Evolutionary conservation across 2,329 filamentous ascomycete genomes (phyloP).

Genomic region (Aspergillus ochraceus): DNA sequence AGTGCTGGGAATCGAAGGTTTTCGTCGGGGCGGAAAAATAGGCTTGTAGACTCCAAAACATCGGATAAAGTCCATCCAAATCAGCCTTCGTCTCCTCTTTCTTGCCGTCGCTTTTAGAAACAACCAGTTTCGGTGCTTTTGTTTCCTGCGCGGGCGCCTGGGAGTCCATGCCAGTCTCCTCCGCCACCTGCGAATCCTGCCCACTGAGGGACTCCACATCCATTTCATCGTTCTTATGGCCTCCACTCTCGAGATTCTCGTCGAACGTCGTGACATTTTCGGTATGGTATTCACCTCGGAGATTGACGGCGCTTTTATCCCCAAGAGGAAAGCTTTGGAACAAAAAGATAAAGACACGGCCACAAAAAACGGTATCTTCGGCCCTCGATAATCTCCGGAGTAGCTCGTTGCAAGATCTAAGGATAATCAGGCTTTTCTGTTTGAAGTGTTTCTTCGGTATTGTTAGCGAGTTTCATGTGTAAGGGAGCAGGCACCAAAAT

Average conservation of each 20-base stretch:
- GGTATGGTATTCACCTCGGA: conserved; percentile 91
- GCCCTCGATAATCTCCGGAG: conserved; percentile 91
- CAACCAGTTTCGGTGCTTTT: conserved; percentile 27
- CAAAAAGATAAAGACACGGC: conserved; percentile 95
- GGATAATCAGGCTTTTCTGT: conserved; percentile 81
- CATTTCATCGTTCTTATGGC: conserved; percentile 56
- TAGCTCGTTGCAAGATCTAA: conserved; percentile 94
- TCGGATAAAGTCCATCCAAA: conserved; percentile 74
- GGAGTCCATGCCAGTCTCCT: conserved; percentile 23
- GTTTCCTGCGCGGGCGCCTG: conserved; percentile 15
- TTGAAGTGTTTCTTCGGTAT: conserved; percentile 63
- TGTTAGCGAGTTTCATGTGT: conserved; percentile 21
- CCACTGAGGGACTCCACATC: conserved; percentile 61
- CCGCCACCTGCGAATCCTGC: conserved; percentile 33
- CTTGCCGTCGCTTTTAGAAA: conserved; percentile 23
- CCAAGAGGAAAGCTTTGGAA: conserved; percentile 97
- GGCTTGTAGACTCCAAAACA: conserved; percentile 92
- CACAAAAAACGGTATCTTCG: conserved; percentile 96
- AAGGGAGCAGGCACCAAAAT: not conserved
- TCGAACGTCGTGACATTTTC: conserved; percentile 92
- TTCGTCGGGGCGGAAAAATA: conserved; percentile 87
- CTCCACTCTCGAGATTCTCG: conserved; percentile 45
- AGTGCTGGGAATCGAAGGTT: conserved; percentile 70
- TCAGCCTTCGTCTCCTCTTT: conserved; percentile 53
- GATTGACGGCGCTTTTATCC: conserved; percentile 95